These are phyloP conservation scores for Blastobotrys petasosporus DNA, from an alignment of 1,139 yeast genomes.

Conservation along the genomic window DNA sequence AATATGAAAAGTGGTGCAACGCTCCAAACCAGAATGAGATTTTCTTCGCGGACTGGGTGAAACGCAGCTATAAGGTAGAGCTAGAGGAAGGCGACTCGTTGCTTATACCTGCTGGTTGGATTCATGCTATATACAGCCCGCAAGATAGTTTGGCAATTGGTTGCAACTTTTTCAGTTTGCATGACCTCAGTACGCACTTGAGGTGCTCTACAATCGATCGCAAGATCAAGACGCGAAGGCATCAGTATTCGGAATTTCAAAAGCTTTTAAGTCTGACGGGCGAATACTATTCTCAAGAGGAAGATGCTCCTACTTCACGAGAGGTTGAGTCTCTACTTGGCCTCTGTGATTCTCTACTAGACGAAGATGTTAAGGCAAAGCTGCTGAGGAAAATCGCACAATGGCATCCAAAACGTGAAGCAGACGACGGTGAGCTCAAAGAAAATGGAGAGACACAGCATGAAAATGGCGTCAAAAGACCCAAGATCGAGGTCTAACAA, in stretches of 20 bases:
- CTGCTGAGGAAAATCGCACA: no score
- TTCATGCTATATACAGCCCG: conserved; percentile 84
- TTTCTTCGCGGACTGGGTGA: conserved; percentile 60
- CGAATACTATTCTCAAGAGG: conserved; percentile 9
- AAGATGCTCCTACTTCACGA: no score
- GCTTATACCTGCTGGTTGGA: conserved; percentile 89
- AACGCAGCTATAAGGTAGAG: conserved; percentile 53
- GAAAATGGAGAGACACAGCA: no score
- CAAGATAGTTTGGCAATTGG: conserved; percentile 77
- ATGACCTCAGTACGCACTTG: conserved; percentile 58
- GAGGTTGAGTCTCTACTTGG: no score
- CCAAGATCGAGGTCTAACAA: no score
- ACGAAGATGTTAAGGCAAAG: no score
- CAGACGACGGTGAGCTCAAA: no score
- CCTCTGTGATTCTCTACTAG: no score
- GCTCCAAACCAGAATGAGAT: conserved; percentile 54
- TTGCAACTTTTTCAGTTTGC: conserved; percentile 71
- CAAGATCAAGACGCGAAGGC: conserved; percentile 65
- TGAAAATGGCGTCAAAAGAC: no score
- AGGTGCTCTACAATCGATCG: conserved; percentile 57
- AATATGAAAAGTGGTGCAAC: conserved; percentile 68
- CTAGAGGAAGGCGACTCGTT: conserved; percentile 66
- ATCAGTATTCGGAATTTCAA: conserved; percentile 72
- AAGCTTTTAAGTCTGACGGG: conserved; percentile 61
- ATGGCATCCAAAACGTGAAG: no score